Conservation (phyloP, 352 stramenopile species). For the Phytophthora cryptogea region DNA sequence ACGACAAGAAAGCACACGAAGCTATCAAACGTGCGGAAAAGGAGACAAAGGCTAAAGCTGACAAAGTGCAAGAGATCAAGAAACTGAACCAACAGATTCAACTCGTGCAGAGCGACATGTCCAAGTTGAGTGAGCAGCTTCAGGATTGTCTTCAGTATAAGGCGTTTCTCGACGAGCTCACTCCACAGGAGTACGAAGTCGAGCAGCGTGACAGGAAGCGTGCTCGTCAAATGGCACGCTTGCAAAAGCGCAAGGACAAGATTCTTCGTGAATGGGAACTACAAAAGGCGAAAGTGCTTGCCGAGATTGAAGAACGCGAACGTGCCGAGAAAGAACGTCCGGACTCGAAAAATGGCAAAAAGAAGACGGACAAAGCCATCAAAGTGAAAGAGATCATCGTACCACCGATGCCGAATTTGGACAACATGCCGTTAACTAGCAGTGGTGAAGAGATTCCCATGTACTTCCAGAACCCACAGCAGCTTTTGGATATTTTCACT, state of each 20-base stretch:
- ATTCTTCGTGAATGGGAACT: slow-evolving; percentile 71
- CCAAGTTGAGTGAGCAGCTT: slow-evolving; percentile 93
- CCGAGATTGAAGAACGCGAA: slow-evolving; percentile 76
- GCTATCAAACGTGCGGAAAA: slow-evolving; percentile 95
- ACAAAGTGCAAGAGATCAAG: slow-evolving; percentile 96
- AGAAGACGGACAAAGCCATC: slow-evolving; percentile 55
- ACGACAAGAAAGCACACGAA: slow-evolving; percentile 97
- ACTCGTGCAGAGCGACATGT: slow-evolving; percentile 93
- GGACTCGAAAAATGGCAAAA: slow-evolving; percentile 57
- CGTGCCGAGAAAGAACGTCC: slow-evolving; percentile 55
- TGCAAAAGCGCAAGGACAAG: slow-evolving; percentile 77
- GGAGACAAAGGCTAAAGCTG: slow-evolving; percentile 93
- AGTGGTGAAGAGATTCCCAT: slow-evolving; percentile 93
- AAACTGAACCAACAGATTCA: slow-evolving; percentile 96
- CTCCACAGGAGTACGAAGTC: slow-evolving; percentile 80
- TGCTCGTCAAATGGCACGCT: slow-evolving; percentile 55
- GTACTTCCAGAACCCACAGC: slow-evolving; percentile 94
- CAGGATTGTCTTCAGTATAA: slow-evolving; percentile 95
- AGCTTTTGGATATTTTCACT: slow-evolving; percentile 95
- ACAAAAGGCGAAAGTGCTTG: slow-evolving; percentile 52
- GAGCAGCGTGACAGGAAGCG: slow-evolving; percentile 84
- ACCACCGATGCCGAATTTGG: slow-evolving; percentile 70
- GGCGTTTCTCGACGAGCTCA: slow-evolving; percentile 93
- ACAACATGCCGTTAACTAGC: slow-evolving; percentile 65
- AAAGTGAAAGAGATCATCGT: slow-evolving; percentile 52